A percentile compares a stretch with the other conserved stretches of the same genome.
Evolutionary conservation across 306 rosid genomes (phyloP).

Genomic region (Mimosa bimucronata): DNA sequence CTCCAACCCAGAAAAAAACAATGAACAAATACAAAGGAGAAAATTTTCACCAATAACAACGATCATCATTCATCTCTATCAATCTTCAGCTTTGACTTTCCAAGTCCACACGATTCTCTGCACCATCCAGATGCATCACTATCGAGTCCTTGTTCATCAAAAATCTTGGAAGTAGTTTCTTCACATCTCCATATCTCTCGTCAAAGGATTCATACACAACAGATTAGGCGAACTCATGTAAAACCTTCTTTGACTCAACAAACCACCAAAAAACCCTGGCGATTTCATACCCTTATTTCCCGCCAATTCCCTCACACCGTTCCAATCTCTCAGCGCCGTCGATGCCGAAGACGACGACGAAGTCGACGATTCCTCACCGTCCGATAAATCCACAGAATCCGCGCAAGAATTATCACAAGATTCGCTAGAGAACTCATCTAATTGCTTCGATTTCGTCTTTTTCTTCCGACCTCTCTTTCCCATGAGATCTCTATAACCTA

Average conservation of each 20-base stretch:
- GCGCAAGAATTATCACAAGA: slow-evolving; percentile 49
- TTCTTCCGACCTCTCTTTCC: slow-evolving; percentile 45
- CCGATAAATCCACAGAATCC: slow-evolving; percentile 49
- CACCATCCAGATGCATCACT: background rate
- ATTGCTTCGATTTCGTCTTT: slow-evolving; percentile 30
- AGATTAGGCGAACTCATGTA: slow-evolving; percentile 32
- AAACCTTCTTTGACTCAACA: slow-evolving; percentile 46
- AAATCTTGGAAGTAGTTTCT: background rate
- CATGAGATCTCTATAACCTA: slow-evolving; percentile 77
- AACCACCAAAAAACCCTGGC: slow-evolving; percentile 73
- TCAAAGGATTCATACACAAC: background rate
- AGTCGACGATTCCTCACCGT: slow-evolving; percentile 52
- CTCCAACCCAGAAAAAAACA: no score
- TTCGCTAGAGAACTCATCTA: slow-evolving; percentile 37
- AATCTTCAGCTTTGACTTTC: no score
- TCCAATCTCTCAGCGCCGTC: slow-evolving; percentile 64
- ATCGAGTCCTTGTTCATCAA: background rate
- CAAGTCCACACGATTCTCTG: slow-evolving; percentile 1
- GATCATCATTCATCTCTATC: no score
- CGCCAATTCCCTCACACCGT: slow-evolving; percentile 60
- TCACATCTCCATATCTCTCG: slow-evolving; percentile 32
- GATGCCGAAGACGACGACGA: slow-evolving; percentile 53
- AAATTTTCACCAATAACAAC: no score
- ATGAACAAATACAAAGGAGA: no score
- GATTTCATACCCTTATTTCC: slow-evolving; percentile 49